Conservation (phyloP, 768 basidiomycete species). For the Naganishia randhawae region DNA sequence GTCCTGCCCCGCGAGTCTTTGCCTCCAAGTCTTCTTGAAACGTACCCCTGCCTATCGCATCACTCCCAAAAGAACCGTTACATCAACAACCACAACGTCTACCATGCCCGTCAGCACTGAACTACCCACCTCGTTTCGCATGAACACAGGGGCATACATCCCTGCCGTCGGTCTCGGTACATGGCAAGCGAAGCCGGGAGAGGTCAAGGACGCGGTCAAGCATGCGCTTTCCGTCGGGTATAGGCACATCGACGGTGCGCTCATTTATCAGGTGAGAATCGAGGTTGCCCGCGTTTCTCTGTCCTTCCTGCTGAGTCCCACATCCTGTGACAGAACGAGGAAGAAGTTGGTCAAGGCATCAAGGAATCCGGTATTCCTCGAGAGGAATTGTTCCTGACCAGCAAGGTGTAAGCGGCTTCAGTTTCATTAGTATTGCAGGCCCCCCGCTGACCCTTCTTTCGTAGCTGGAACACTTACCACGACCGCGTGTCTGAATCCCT, state of each 20-base stretch:
- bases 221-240: conserved; percentile 69
- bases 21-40: too few relatives aligned
- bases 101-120: conserved; percentile 7
- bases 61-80: neutral
- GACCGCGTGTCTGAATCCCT: conserved; percentile 68
- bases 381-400: conserved; percentile 36
- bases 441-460: neutral
- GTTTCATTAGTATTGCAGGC: neutral
- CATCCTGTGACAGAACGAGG: conserved; percentile 20
- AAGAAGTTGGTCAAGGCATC: conserved; percentile 41
- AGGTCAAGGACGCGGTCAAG: conserved; percentile 56
- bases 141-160: conserved; percentile 45
- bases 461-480: conserved; percentile 58
- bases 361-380: conserved; percentile 37
- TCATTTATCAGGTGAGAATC: conserved; percentile 62
- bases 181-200: conserved; percentile 70
- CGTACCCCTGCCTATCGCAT: too few relatives aligned
- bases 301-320: neutral
- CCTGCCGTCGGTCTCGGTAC: conserved; percentile 80
- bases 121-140: conserved; percentile 17
- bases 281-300: conserved; percentile 58
- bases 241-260: conserved; percentile 78
- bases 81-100: neutral
- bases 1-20: neutral
- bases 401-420: conserved; percentile 30